Evolutionary conservation across 495 filamentous ascomycete species (phyloP), one percentile per base, ranked within the genome.

Genomic region (Trichocladium antarcticum): DNA sequence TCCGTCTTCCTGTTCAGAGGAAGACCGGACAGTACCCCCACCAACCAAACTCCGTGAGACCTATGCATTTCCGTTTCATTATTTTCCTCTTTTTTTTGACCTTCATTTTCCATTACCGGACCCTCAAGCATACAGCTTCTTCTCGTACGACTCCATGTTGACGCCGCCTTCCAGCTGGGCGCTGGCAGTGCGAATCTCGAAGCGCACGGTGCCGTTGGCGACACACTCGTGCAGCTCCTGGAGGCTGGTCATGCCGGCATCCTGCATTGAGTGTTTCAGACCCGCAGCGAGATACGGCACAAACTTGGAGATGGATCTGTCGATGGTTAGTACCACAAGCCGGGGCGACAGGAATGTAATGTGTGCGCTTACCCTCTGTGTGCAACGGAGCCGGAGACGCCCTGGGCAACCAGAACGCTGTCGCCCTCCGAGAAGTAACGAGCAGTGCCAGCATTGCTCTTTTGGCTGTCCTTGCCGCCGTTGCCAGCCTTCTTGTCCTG

Each of bases 351-450:
- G n/a, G 12, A 45, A 32, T 3, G 12, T 19, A 19, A 15, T 5
- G 22, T 37, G 24, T 8, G 36, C 40, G 54, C 56, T 47, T 48
- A 72, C 59, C 77, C 77, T 57, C 77, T 64, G 66, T 80, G 76
- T 3, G 75, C 74, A 19, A 80, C 77, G 42, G 76, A 70, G 44
- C 82, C 82, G 37, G 86, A 88, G 6, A 99, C 92, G 71, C 92
- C 92, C 72, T 99, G 92, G 35, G 92, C 92, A 60, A 99, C 92
- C 36, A 96, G 81, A 50, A 99, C 78, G 50, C 82, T 79, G 65
- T 90, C 87, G 55, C 90, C 92, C 67, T 99, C 92, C 47, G 87
- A 95, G 74, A 99, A 99, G 75, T 99, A 99, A 37, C 92, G 83
- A 45, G 92, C 93, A 46, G 93, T 95, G 54, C 93, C 92, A 51